These are phyloP conservation scores for Thalassiosira hispida DNA, from an alignment of 352 stramenopile genomes.

Conservation along the genomic window DNA sequence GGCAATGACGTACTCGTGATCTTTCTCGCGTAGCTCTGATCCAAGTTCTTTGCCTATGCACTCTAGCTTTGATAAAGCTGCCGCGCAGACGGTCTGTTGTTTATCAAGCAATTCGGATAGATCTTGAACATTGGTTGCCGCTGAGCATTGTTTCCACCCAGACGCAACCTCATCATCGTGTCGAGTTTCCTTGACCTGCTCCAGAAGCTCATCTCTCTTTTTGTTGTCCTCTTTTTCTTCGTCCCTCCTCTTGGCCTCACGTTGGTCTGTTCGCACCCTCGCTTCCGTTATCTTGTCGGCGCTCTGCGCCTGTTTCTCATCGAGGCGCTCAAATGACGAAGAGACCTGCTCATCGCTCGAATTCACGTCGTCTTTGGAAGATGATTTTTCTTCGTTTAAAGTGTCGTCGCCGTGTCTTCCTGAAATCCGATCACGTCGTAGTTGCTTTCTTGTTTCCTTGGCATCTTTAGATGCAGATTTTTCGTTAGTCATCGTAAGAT, in stretches of 20 bases:
- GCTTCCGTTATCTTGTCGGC: constrained; percentile 19
- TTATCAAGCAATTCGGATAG: constrained; percentile 40
- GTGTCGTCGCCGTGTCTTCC: neutral
- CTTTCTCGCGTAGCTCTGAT: constrained; percentile 48
- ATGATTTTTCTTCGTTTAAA: constrained; percentile 12
- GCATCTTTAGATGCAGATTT: constrained; percentile 1
- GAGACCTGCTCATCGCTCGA: constrained; percentile 21
- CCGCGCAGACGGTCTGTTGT: constrained; percentile 38
- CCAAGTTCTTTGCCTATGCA: constrained; percentile 37
- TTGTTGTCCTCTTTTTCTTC: constrained; percentile 18
- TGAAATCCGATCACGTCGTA: neutral
- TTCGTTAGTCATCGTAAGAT: no score
- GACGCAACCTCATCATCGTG: constrained; percentile 18
- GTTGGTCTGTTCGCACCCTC: constrained; percentile 23
- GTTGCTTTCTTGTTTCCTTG: neutral
- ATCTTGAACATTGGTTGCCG: constrained; percentile 35
- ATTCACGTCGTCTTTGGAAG: neutral
- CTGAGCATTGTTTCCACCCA: constrained; percentile 45
- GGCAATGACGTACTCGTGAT: constrained; percentile 57
- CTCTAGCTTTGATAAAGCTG: constrained; percentile 36
- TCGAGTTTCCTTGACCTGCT: constrained; percentile 5
- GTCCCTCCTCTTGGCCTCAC: constrained; percentile 31
- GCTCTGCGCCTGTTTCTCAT: constrained; percentile 23
- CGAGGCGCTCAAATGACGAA: constrained; percentile 34
- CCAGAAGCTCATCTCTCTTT: constrained; percentile 23